phyloP scores from a whole-genome alignment of 176 grass and related monocot genomes.

The Poa annua region DNA sequence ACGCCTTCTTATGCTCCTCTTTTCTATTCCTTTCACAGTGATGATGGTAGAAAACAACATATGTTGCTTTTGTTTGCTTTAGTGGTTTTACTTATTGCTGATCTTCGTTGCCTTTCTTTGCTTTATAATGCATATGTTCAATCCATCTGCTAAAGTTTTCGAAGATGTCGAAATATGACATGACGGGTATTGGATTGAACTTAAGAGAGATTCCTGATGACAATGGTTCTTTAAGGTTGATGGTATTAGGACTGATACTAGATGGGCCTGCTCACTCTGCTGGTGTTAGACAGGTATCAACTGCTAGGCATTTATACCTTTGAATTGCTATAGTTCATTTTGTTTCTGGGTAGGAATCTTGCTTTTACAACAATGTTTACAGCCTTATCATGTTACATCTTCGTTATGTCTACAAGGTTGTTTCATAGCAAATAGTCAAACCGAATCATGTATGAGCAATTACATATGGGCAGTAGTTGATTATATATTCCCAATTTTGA shows the following conservation, averaged over 20 bases:
- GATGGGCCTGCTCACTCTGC: slow-evolving; percentile 90
- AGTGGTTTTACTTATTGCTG: slow-evolving; percentile 5
- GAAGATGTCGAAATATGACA: slow-evolving; percentile 96
- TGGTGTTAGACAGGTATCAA: slow-evolving; percentile 81
- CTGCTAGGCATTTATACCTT: slow-evolving; percentile 3
- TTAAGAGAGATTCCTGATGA: slow-evolving; percentile 77
- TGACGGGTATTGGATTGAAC: slow-evolving; percentile 90
- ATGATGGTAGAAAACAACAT: slow-evolving; percentile 4
- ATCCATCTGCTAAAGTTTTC: slow-evolving; percentile 77
- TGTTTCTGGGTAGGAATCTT: slow-evolving; percentile 16
- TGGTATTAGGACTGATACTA: slow-evolving; percentile 89
- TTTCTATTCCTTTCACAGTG: slow-evolving; percentile 23
- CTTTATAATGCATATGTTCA: slow-evolving; percentile 52
- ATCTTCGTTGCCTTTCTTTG: slow-evolving; percentile 28
- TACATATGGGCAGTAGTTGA: not conserved
- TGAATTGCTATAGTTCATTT: slow-evolving; percentile 17
- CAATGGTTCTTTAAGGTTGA: slow-evolving; percentile 73
- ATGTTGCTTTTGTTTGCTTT: not conserved
- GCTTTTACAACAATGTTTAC: slow-evolving; percentile 12
- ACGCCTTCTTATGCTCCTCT: not conserved
- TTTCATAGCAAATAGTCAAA: slow-evolving; percentile 13
- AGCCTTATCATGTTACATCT: not conserved
- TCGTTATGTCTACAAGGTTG: slow-evolving; percentile 6
- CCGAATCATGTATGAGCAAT: slow-evolving; percentile 23
- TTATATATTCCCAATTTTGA: slow-evolving; percentile 27